phyloP scores from a whole-genome alignment of 345 rosid species.

The Xanthoceras sorbifolium region DNA sequence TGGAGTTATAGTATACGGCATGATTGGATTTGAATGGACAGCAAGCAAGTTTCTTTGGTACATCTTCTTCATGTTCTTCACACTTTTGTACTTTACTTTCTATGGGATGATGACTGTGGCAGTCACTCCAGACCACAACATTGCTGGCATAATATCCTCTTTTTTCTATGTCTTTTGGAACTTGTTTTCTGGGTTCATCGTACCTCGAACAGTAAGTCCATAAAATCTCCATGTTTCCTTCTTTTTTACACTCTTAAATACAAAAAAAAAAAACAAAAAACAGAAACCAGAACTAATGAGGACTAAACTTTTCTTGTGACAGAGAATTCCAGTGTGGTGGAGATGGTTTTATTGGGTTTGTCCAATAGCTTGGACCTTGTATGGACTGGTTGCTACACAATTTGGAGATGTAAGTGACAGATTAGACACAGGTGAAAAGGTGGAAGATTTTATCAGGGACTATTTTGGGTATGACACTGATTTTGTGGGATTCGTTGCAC shows the following conservation, averaged over 20 bases:
- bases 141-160: slow-evolving; percentile 52
- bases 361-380: slow-evolving; percentile 58
- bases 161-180: slow-evolving; percentile 57
- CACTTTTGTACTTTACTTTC: slow-evolving; percentile 56
- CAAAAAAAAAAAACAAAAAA: not conserved
- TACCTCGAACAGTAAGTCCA: slow-evolving; percentile 47
- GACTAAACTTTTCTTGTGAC: slow-evolving; percentile 18
- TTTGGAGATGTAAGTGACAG: slow-evolving; percentile 46
- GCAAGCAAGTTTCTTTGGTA: slow-evolving; percentile 57
- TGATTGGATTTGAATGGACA: slow-evolving; percentile 67
- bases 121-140: slow-evolving; percentile 54
- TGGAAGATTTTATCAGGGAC: slow-evolving; percentile 50
- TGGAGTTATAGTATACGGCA: slow-evolving; percentile 55
- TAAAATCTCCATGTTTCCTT: not conserved
- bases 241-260: not conserved
- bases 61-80: slow-evolving; percentile 62
- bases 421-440: slow-evolving; percentile 48
- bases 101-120: slow-evolving; percentile 76
- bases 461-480: slow-evolving; percentile 65
- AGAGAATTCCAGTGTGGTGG: slow-evolving; percentile 75
- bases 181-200: slow-evolving; percentile 63
- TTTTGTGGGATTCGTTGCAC: slow-evolving; percentile 55
- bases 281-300: not conserved
- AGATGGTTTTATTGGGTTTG: slow-evolving; percentile 68
- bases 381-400: slow-evolving; percentile 58